Conservation (phyloP, 2,329 filamentous ascomycete species). For the Chalara sp. region DNA sequence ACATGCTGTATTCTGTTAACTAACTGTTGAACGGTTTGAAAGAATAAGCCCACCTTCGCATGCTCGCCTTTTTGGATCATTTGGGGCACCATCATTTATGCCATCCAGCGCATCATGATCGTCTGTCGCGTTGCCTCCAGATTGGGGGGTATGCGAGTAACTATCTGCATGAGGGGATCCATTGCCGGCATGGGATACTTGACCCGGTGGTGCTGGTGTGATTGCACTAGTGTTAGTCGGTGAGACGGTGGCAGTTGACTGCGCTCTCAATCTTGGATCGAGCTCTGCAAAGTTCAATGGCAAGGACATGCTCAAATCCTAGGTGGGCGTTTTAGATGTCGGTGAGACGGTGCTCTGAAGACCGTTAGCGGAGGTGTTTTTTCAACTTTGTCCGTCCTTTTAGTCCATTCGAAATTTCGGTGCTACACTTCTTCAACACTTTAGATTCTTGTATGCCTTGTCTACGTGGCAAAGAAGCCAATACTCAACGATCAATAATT, state of each 20-base stretch:
- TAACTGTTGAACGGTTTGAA: too few species aligned
- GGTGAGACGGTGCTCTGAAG: too few species aligned
- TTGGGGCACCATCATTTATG: slow-evolving; percentile 11
- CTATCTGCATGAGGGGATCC: too few species aligned
- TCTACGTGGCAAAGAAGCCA: too few species aligned
- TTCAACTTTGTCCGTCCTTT: too few species aligned
- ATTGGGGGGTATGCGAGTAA: slow-evolving; percentile 16
- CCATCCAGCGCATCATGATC: slow-evolving; percentile 12
- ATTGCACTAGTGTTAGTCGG: slow-evolving; percentile 3
- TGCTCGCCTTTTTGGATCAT: slow-evolving; percentile 16
- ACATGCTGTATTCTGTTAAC: slow-evolving; percentile 21
- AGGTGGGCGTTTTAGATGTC: too few species aligned
- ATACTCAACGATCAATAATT: too few species aligned
- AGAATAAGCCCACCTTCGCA: too few species aligned
- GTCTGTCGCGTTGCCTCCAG: slow-evolving; percentile 9
- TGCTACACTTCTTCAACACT: too few species aligned
- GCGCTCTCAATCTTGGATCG: slow-evolving; percentile 12
- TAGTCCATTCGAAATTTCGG: too few species aligned
- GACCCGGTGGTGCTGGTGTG: slow-evolving; percentile 9
- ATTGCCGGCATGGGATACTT: slow-evolving; percentile 6
- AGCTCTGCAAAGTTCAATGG: slow-evolving; percentile 3
- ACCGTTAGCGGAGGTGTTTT: too few species aligned
- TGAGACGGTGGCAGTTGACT: slow-evolving; percentile 1
- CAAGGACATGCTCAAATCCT: not conserved
- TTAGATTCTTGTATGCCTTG: too few species aligned